Base-by-base conservation (phyloP, 2,329 filamentous ascomycete genomes). In the Diaporthe caulivora region DNA sequence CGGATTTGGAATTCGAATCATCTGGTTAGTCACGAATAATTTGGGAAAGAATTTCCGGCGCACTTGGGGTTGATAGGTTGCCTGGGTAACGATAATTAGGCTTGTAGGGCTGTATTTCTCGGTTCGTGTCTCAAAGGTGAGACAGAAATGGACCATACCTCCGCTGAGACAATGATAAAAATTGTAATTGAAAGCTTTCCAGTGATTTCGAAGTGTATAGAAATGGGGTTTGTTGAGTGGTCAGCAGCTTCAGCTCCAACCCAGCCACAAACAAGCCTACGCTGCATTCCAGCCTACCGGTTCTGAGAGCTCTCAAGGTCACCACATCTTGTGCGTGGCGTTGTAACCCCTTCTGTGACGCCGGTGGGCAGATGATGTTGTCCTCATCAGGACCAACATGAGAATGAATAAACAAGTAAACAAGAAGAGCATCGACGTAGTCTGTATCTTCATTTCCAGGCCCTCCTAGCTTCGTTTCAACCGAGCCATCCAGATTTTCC, bases 181-280 rank as follows among this genome's bases (percentile, higher is more conserved):
- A 26, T 2, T 34, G 2, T 26, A 13, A 65, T 65, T 65, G 29
- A 21, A 9, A 4, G 9, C 8, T 21, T 21, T 11, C 1, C n/a
- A 17, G 2, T 24, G 21, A 6, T 3, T 26, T 17, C 10, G 8
- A 24, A 17, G 26, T 29, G 4, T n/a, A 5, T 9, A 62, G 40
- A 42, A 62, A 47, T 62, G 58, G 58, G 24, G 15, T 31, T 62
- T 62, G 58, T 44, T 62, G 58, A 60, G n/a, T 42, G 24, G 24
- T 8, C 42, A 49, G 18, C 24, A 21, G 24, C 37, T 42, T 47
- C 24, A 18, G n/a, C 26, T 34, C 17, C 26, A 7, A 21, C 15
- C 10, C 37, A 26, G 24, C 9, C 26, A 15, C 37, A 17, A 2
- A 44, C 24, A 62, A 21, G 4, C 26, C 26, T 17, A 24, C 2